These are phyloP conservation scores for Gentiana macrophylla DNA, from an alignment of 257 asterid species.

Conservation along the genomic window DNA sequence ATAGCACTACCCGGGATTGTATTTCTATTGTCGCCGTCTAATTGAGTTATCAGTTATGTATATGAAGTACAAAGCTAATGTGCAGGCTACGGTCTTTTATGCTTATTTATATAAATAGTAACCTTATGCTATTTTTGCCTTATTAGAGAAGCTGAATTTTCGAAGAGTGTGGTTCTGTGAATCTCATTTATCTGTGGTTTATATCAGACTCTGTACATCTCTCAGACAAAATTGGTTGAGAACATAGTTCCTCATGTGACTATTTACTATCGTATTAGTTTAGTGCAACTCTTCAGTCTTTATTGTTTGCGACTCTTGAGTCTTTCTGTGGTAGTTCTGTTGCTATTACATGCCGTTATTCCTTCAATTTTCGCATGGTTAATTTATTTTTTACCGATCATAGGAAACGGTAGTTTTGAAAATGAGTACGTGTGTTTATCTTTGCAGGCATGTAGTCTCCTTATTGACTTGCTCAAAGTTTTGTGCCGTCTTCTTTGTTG, in stretches of 20 bases:
- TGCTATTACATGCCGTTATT: background rate
- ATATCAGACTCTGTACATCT: background rate
- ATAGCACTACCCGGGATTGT: too few relatives aligned
- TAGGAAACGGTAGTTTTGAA: background rate
- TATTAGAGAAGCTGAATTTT: too few relatives aligned
- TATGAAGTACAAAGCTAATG: too few relatives aligned
- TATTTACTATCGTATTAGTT: too few relatives aligned
- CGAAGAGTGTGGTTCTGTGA: too few relatives aligned
- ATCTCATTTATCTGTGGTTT: background rate
- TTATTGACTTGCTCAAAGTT: constrained; percentile 76
- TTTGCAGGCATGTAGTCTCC: constrained; percentile 52
- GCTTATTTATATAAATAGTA: too few relatives aligned
- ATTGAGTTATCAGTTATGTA: too few relatives aligned
- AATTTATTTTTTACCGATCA: background rate
- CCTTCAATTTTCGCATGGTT: background rate
- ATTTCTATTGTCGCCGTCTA: too few relatives aligned
- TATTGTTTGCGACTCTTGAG: background rate
- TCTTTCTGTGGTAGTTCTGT: background rate
- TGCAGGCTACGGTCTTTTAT: too few relatives aligned
- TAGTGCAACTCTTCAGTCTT: too few relatives aligned
- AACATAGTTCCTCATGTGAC: background rate
- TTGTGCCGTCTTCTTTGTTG: constrained; percentile 63
- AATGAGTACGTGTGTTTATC: background rate
- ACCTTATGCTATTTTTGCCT: too few relatives aligned
- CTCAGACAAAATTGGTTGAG: background rate